Percentiles rank a stretch among this genome's conserved stretches.
Conservation (phyloP, 2,329 filamentous ascomycete genomes). For the Mollisiaceae sp. region DNA sequence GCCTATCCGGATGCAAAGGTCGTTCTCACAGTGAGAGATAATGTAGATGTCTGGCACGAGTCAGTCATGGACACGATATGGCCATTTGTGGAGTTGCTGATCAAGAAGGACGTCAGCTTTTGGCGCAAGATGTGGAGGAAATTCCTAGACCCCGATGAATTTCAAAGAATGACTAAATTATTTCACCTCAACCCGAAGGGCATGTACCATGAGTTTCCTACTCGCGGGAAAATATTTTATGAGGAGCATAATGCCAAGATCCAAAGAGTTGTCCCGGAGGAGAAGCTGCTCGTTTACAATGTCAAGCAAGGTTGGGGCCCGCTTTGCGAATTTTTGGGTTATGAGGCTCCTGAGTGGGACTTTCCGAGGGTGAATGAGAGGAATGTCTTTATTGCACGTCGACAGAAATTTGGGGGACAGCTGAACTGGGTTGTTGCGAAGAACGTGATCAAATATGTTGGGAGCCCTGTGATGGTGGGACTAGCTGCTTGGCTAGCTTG, state of each 20-base stretch:
- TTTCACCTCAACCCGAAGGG: conserved; percentile 20
- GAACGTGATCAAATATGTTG: background rate
- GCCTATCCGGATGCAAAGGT: conserved; percentile 29
- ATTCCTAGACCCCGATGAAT: conserved; percentile 68
- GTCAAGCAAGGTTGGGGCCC: conserved; percentile 28
- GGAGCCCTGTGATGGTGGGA: background rate
- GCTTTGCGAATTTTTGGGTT: conserved; percentile 26
- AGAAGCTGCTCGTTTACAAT: conserved; percentile 23
- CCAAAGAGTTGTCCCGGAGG: conserved; percentile 3
- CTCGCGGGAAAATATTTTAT: conserved; percentile 20
- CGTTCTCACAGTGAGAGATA: conserved; percentile 20
- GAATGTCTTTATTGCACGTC: conserved; percentile 14
- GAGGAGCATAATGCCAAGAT: conserved; percentile 24
- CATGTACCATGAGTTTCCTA: conserved; percentile 21
- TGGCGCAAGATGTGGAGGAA: conserved; percentile 66
- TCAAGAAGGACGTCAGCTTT: conserved; percentile 58
- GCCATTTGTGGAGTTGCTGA: conserved; percentile 63
- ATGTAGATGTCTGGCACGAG: conserved; percentile 22
- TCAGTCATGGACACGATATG: conserved; percentile 18
- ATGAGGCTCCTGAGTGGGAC: conserved; percentile 11
- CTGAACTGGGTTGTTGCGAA: conserved; percentile 13
- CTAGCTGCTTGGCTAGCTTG: background rate
- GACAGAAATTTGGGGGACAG: conserved; percentile 5
- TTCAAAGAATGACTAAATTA: conserved; percentile 40
- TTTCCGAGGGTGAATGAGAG: conserved; percentile 29